Base-by-base conservation (phyloP, 2,329 filamentous ascomycete species). In the Phaeomoniella chlamydospora region DNA sequence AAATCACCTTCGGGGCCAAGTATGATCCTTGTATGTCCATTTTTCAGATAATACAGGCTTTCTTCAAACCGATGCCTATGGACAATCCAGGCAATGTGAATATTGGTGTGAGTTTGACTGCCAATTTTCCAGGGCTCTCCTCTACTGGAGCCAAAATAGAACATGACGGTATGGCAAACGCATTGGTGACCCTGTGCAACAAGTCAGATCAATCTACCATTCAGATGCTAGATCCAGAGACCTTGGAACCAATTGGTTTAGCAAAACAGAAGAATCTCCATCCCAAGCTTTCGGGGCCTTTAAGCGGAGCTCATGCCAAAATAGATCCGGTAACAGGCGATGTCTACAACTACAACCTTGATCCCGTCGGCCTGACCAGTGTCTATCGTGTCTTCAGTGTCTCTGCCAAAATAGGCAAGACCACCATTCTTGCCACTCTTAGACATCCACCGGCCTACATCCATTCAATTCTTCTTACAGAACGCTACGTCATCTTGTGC, bases 291-390 rank as follows among this genome's bases (percentile, higher is more conserved):
- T 56, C 49, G 34, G 61, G 61, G 1, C 53, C 52, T 2, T 45
- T 64, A 2, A 56, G 56, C 3, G 54, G 48, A 11, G 50, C 61
- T 0, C 61, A 64, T 41, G 55, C 57, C 0, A 54, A 56, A 19
- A 49, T 53, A 2, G 59, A 64, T 43, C 56, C 57, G 2, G 39
- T 39, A 1, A 62, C 58, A 1, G 59, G 59, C 13, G 58, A 64
- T 19, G 37, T 60, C 18, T 64, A 49, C 49, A 64, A 64, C 40
- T 64, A 56, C 49, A 64, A 64, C 30, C 49, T 62, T 11, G 51
- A 58, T 0, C n/a, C n/a, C n/a, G 41, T 62, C 15, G 57, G 56
- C 2, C 31, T 31, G 4, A 40, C 41, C 1, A 39, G 49, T 6
- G 54, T 47, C 2, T 64, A 64, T 38, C 53, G 57, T 11, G 39